Evolutionary conservation across 1,139 yeast species (phyloP).

Genomic region (Candida frijolesensis): DNA sequence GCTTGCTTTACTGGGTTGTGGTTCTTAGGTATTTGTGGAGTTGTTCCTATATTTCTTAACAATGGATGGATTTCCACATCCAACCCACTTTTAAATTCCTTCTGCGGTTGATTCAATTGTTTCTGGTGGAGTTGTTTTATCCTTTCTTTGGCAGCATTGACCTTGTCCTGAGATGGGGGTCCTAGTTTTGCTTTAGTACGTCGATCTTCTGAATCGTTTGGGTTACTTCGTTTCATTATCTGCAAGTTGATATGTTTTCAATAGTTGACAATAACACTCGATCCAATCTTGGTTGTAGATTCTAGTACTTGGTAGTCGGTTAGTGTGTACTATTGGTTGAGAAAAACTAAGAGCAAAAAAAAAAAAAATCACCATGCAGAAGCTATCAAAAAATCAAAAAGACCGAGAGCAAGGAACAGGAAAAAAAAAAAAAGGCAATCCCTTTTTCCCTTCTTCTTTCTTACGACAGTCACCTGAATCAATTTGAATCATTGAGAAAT

Average conservation of each 20-base stretch:
- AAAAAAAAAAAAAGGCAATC: neutral
- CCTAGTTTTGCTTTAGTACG: neutral
- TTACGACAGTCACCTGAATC: neutral
- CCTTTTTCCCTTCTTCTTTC: slow-evolving; percentile 1
- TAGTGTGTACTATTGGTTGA: neutral
- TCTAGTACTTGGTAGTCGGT: neutral
- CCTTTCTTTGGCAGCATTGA: slow-evolving; percentile 5
- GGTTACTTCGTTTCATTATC: neutral
- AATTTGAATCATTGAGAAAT: neutral
- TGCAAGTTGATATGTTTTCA: neutral
- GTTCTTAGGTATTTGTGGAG: slow-evolving; percentile 27
- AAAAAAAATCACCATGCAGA: neutral
- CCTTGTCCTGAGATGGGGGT: neutral
- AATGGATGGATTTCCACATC: slow-evolving; percentile 64
- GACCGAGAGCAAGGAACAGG: neutral
- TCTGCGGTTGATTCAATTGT: neutral
- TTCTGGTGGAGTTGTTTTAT: slow-evolving; percentile 3
- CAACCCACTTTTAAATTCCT: slow-evolving; percentile 38
- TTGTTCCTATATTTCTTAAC: slow-evolving; percentile 34
- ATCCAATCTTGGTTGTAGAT: too few species aligned
- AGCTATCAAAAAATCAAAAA: neutral
- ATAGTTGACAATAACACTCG: too few species aligned
- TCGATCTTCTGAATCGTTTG: neutral
- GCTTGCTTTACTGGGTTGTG: slow-evolving; percentile 34
- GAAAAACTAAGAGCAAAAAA: neutral